A percentile compares a stretch with the other conserved stretches of the same genome.
Evolutionary conservation across 2,329 filamentous ascomycete species (phyloP).

Genomic region (Gliomastix tumulicola): DNA sequence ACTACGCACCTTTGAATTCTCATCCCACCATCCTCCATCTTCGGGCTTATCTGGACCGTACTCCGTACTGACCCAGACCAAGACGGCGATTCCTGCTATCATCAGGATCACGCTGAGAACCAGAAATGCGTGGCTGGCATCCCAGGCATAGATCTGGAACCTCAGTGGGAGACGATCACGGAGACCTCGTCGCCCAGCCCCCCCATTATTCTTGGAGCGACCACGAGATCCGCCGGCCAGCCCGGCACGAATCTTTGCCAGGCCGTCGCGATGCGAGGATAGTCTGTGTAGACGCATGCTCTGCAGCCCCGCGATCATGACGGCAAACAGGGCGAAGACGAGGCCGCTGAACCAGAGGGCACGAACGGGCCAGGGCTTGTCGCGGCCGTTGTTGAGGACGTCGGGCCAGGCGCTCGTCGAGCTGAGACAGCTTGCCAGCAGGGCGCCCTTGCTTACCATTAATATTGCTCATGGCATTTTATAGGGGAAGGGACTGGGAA

Average conservation of each 20-base stretch:
- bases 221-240: slow-evolving; percentile 4
- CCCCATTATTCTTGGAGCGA: not conserved
- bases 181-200: slow-evolving; percentile 1
- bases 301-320: slow-evolving; percentile 34
- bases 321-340: slow-evolving; percentile 41
- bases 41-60: slow-evolving; percentile 9
- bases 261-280: slow-evolving; percentile 28
- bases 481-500: no score
- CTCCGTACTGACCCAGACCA: slow-evolving; percentile 11
- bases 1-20: slow-evolving; percentile 4
- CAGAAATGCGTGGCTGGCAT: slow-evolving; percentile 11
- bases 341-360: slow-evolving; percentile 33
- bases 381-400: slow-evolving; percentile 24
- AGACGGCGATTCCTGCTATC: slow-evolving; percentile 10
- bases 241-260: slow-evolving; percentile 19
- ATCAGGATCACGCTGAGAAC: slow-evolving; percentile 10
- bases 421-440: slow-evolving; percentile 28
- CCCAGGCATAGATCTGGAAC: slow-evolving; percentile 13
- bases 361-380: slow-evolving; percentile 29
- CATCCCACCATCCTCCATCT: slow-evolving; percentile 10
- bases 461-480: not conserved
- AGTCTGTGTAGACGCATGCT: slow-evolving; percentile 32
- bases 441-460: slow-evolving; percentile 17
- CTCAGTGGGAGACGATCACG: slow-evolving; percentile 4
- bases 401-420: slow-evolving; percentile 35